Conservation (phyloP, 768 basidiomycete species). For the Boletus subparvulus region DNA sequence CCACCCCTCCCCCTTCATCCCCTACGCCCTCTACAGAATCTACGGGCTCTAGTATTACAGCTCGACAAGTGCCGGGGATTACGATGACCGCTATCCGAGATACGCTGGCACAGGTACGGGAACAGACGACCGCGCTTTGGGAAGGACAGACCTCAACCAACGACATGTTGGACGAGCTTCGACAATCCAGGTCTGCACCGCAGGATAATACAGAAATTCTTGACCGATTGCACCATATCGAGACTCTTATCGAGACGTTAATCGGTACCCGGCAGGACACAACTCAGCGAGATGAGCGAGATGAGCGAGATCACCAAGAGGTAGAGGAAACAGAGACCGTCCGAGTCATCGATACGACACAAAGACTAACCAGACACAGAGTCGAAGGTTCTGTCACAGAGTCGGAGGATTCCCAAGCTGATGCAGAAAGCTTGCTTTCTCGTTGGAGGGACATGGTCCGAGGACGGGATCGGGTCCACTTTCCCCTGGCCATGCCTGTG, state of each 20-base stretch:
- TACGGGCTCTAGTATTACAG: constrained; percentile 37
- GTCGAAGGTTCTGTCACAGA: constrained; percentile 31
- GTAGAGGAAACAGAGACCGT: constrained; percentile 17
- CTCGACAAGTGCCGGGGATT: constrained; percentile 33
- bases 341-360: constrained; percentile 14
- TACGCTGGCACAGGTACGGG: constrained; percentile 56
- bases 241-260: constrained; percentile 21
- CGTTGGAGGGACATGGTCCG: constrained; percentile 29
- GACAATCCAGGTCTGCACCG: constrained; percentile 42
- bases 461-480: constrained; percentile 25
- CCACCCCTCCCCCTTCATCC: constrained; percentile 37
- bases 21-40: constrained; percentile 34
- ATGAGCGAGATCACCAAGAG: not conserved
- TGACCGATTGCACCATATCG: constrained; percentile 30
- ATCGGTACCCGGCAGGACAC: constrained; percentile 3
- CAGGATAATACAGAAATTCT: constrained; percentile 41
- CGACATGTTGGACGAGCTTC: constrained; percentile 61
- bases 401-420: constrained; percentile 27
- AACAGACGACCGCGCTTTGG: constrained; percentile 57
- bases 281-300: not conserved
- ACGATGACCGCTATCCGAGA: constrained; percentile 48
- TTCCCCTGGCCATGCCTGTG: constrained; percentile 45
- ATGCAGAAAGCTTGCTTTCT: constrained; percentile 27
- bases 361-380: constrained; percentile 11
- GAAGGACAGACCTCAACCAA: constrained; percentile 63